phyloP scores from a whole-genome alignment of 805 yeast species.

The Kuraishia capsulata region DNA sequence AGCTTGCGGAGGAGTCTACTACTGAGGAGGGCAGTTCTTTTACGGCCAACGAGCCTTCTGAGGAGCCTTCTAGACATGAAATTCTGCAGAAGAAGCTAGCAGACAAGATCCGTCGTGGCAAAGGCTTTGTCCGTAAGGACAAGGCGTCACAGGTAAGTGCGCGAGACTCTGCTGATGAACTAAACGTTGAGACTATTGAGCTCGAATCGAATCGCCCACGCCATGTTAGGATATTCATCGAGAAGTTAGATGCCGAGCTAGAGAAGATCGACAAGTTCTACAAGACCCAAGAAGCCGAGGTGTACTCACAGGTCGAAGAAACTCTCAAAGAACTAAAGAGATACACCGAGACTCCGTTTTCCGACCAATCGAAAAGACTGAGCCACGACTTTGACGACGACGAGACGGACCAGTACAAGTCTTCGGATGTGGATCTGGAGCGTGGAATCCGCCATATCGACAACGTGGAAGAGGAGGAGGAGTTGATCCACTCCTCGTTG shows the following conservation, averaged over 20 bases:
- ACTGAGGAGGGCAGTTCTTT: slow-evolving; percentile 6
- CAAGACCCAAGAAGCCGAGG: slow-evolving; percentile 32
- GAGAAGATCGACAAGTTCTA: slow-evolving; percentile 45
- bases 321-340: slow-evolving; percentile 38
- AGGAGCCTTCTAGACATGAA: slow-evolving; percentile 7
- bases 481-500: slow-evolving; percentile 34
- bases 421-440: neutral
- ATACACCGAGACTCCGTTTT: slow-evolving; percentile 16
- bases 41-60: neutral
- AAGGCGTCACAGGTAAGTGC: slow-evolving; percentile 1
- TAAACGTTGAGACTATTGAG: slow-evolving; percentile 9
- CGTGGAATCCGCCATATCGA: slow-evolving; percentile 9
- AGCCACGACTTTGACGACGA: slow-evolving; percentile 8
- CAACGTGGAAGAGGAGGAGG: slow-evolving; percentile 27
- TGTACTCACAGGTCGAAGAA: slow-evolving; percentile 34
- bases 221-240: slow-evolving; percentile 34
- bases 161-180: slow-evolving; percentile 9
- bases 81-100: slow-evolving; percentile 10
- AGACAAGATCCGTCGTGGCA: slow-evolving; percentile 3
- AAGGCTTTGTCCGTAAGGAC: slow-evolving; percentile 2
- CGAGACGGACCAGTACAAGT: slow-evolving; percentile 2
- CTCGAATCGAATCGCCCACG: slow-evolving; percentile 18
- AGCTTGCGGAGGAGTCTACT: slow-evolving; percentile 34
- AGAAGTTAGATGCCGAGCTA: slow-evolving; percentile 37
- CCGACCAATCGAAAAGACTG: slow-evolving; percentile 12